Evolutionary conservation across 768 basidiomycete species (phyloP), one percentile per base, ranked within the genome.

Genomic region (Pleurotus sapidus): DNA sequence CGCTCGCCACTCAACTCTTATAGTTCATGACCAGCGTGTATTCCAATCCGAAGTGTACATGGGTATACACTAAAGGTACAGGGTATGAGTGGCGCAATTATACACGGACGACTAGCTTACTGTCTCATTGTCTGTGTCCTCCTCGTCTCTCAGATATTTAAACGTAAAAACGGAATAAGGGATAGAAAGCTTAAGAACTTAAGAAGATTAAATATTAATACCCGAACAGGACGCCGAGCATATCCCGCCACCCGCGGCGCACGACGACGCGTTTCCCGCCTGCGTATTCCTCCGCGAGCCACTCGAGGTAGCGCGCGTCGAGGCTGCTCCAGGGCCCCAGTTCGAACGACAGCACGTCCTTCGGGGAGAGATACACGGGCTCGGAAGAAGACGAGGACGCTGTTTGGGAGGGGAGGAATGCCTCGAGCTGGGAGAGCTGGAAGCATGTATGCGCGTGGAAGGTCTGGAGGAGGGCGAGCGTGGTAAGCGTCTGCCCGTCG

Each of bases 271-370:
- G 66, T 17, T 67, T 67, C 9, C 79, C 77, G 2, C 76, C 76
- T 3, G 78, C 84, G 58, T 89, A 89, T 68, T 89, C 87, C 50
- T 78, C 77, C 1, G 77, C 82, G 15, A 94, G 73, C 89, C 89
- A 93, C 66, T 91, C 89, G 34, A 92, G 71, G 66, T 92, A 93
- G 43, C 74, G 76, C n/a, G 79, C 85, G 60, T 93, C 91, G 47
- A 86, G 65, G 4, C 75, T 72, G 64, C 91, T 93, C 57, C 91
- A 70, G 5, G 90, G 86, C 1, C 89, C 87, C 0, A 93, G 78
- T 66, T 89, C 89, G 47, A 93, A 85, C 12, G 82, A 74, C 9
- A 83, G 55, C 6, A 93, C 73, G 58, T 91, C 88, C 62, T 78
- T 83, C 9, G 89, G 82, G 1, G 80, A 76, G 15, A 92, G 68